Percentiles rank a stretch among this genome's conserved stretches.
Evolutionary conservation across 2,329 filamentous ascomycete genomes (phyloP).

Genomic region (Sporothrix phasma): DNA sequence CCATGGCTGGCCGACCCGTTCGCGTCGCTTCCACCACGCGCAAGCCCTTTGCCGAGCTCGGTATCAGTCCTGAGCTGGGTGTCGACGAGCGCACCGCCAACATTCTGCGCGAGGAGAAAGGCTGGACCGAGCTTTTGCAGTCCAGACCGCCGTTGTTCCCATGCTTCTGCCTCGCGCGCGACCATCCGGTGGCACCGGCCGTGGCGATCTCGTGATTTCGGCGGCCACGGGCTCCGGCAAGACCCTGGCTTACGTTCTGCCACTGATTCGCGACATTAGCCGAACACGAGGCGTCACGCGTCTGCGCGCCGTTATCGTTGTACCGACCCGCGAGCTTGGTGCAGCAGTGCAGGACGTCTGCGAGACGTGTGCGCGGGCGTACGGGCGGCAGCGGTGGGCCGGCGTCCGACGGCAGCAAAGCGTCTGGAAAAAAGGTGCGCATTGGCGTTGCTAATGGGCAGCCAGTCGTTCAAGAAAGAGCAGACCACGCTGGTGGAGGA

Average conservation of each 20-base stretch:
- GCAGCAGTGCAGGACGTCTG: slow-evolving; percentile 72
- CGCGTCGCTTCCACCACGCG: slow-evolving; percentile 52
- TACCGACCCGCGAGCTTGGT: slow-evolving; percentile 89
- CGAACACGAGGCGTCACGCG: slow-evolving; percentile 42
- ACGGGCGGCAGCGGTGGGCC: slow-evolving; percentile 40
- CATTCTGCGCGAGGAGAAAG: slow-evolving; percentile 54
- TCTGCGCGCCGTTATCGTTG: slow-evolving; percentile 70
- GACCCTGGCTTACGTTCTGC: slow-evolving; percentile 82
- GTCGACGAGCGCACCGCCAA: slow-evolving; percentile 51
- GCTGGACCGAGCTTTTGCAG: slow-evolving; percentile 65
- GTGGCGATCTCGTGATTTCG: slow-evolving; percentile 77
- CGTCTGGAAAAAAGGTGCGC: slow-evolving; percentile 38
- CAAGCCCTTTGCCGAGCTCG: slow-evolving; percentile 42
- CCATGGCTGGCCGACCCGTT: slow-evolving; percentile 67
- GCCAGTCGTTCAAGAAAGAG: slow-evolving; percentile 60
- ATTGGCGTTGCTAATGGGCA: slow-evolving; percentile 78
- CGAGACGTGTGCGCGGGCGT: slow-evolving; percentile 57
- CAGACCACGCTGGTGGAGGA: slow-evolving; percentile 39
- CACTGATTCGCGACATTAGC: slow-evolving; percentile 69
- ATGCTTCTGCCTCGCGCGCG: slow-evolving; percentile 56
- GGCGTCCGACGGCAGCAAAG: slow-evolving; percentile 42
- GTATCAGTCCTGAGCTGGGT: slow-evolving; percentile 37
- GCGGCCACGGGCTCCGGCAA: slow-evolving; percentile 95
- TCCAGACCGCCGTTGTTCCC: slow-evolving; percentile 72
- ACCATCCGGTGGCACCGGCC: slow-evolving; percentile 25